A percentile compares a stretch with the other conserved stretches of the same genome.
phyloP scores from a whole-genome alignment of 495 filamentous ascomycete genomes.

The Xylaria scruposa region DNA sequence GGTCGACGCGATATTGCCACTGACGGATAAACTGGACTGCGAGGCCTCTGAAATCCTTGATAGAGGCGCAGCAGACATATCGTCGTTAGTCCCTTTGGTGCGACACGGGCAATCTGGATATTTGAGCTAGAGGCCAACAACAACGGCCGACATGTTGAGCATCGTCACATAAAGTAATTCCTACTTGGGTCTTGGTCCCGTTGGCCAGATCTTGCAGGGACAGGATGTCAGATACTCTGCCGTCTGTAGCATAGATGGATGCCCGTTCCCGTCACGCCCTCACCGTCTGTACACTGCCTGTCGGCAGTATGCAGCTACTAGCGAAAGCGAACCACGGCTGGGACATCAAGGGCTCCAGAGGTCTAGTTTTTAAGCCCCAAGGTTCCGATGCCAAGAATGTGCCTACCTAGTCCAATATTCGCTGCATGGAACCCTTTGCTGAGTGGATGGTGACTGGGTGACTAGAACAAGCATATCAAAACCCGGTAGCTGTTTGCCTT shows the following conservation, averaged over 20 bases:
- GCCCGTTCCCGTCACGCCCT: constrained; percentile 10
- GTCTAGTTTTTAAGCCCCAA: constrained; percentile 23
- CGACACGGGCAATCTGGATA: constrained; percentile 24
- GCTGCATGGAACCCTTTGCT: constrained; percentile 29
- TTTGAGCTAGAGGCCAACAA: constrained; percentile 19
- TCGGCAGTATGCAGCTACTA: constrained; percentile 27
- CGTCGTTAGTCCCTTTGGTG: constrained; percentile 20
- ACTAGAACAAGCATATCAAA: constrained; percentile 18
- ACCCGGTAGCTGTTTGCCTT: constrained; percentile 24
- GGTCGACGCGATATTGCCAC: constrained; percentile 19
- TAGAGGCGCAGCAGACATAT: constrained; percentile 20
- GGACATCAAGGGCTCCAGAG: constrained; percentile 16
- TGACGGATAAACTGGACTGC: constrained; percentile 27
- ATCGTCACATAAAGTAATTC: constrained; percentile 9
- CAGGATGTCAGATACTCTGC: constrained; percentile 22
- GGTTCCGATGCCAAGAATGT: constrained; percentile 26
- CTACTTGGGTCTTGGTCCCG: constrained; percentile 12
- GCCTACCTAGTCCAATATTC: constrained; percentile 29
- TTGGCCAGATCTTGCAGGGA: constrained; percentile 21
- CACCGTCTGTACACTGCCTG: neutral
- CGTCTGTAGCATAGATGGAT: constrained; percentile 13
- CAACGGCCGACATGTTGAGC: constrained; percentile 12
- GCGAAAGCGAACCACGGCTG: constrained; percentile 22
- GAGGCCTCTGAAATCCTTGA: constrained; percentile 15
- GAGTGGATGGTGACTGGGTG: constrained; percentile 22